Evolutionary conservation across 352 stramenopile species (phyloP).

Genomic region (Phytophthora sojae): DNA sequence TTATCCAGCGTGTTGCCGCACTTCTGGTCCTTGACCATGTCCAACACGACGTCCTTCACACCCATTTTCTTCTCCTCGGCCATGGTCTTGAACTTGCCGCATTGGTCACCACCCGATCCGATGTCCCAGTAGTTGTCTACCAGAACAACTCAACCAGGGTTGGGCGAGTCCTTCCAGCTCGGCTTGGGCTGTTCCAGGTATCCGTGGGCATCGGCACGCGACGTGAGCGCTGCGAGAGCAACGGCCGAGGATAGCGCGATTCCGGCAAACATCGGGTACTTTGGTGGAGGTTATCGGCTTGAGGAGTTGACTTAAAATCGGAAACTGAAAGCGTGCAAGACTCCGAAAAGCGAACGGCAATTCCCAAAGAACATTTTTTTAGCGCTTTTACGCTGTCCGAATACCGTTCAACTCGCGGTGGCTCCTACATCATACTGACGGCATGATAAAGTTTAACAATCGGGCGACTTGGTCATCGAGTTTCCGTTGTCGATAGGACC

Average conservation of each 20-base stretch:
- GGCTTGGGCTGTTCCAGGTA: conserved; percentile 28
- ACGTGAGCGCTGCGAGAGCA: conserved; percentile 2
- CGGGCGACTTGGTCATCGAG: no score
- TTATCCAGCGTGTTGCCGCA: conserved; percentile 39
- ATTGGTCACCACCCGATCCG: conserved; percentile 25
- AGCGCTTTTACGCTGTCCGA: neutral
- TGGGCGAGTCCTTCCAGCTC: conserved; percentile 16
- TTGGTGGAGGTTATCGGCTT: neutral
- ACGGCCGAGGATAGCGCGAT: conserved; percentile 13
- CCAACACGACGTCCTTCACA: conserved; percentile 37
- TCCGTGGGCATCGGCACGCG: conserved; percentile 17
- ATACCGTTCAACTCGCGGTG: no score
- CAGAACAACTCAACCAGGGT: conserved; percentile 10
- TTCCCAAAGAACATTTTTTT: neutral
- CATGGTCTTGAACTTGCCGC: conserved; percentile 27
- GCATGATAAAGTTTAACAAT: no score
- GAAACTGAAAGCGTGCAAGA: conserved; percentile 2
- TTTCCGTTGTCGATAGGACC: no score
- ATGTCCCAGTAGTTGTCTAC: conserved; percentile 37
- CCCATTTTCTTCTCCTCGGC: conserved; percentile 27
- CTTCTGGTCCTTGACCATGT: conserved; percentile 26
- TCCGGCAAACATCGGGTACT: conserved; percentile 10
- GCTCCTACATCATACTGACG: no score
- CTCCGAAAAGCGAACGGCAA: neutral
- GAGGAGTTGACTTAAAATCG: conserved; percentile 3